Conservation (phyloP, 257 asterid species). For the Fraxinus quadrangulata region DNA sequence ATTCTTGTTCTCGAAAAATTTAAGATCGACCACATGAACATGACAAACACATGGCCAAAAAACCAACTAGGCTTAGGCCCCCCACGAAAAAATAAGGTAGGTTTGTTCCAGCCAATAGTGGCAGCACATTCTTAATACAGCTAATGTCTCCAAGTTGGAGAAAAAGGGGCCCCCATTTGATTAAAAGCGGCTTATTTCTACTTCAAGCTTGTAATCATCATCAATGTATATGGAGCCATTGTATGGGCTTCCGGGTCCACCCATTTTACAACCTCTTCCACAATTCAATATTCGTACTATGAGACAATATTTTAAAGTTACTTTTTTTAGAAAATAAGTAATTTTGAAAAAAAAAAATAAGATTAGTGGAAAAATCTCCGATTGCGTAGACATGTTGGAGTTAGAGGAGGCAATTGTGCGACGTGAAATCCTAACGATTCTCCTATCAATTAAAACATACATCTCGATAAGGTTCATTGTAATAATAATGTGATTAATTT, state of each 20-base stretch:
- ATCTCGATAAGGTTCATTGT: slow-evolving; percentile 24
- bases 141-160: slow-evolving; percentile 41
- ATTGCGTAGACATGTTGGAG: slow-evolving; percentile 62
- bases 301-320: too few species aligned
- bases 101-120: slow-evolving; percentile 32
- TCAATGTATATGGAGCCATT: slow-evolving; percentile 22
- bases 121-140: slow-evolving; percentile 28
- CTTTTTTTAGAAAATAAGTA: too few species aligned
- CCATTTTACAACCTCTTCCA: slow-evolving; percentile 5
- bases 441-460: slow-evolving; percentile 16
- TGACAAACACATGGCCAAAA: neutral
- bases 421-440: slow-evolving; percentile 38
- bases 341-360: too few species aligned
- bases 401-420: slow-evolving; percentile 48
- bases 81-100: slow-evolving; percentile 9
- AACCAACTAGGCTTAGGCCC: neutral
- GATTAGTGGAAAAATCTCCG: too few species aligned
- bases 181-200: slow-evolving; percentile 26
- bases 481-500: slow-evolving; percentile 13
- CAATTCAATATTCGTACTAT: slow-evolving; percentile 2
- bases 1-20: too few species aligned
- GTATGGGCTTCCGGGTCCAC: slow-evolving; percentile 35
- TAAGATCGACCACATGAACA: neutral
- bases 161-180: slow-evolving; percentile 20
- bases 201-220: slow-evolving; percentile 29